Evolutionary conservation across 352 stramenopile genomes (phyloP), one percentile per base, ranked within the genome.

Genomic region (Pythium volutum): DNA sequence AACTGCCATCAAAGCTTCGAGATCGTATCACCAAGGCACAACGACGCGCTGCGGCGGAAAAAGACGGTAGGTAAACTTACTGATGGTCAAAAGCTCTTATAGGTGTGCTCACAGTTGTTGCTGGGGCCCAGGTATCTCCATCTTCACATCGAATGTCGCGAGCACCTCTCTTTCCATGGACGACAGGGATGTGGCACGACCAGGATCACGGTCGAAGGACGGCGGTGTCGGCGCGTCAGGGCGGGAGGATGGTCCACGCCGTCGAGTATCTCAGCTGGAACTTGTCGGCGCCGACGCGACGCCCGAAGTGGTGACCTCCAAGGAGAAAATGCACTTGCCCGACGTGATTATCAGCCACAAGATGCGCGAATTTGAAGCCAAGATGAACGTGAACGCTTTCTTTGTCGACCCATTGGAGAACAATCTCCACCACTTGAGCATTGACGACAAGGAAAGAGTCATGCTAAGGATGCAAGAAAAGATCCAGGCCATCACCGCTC

Each of bases 261-360:
- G 27, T 39, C 36, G n/a, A 50, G 53, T 42, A n/a, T 48, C 41
- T 18, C 27, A 31, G 18, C 2, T 20, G 26, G 7, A 10, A 15
- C 26, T 6, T 15, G 45, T 3, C 2, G 12, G 23, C 49, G 39
- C 50, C 39, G 23, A 7, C 25, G 7, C 27, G n/a, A 31, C 27
- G 16, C 26, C 27, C n/a, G 20, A 8, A 12, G 10, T 9, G 3
- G 15, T n/a, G 16, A 20, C n/a, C 4, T 16, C 22, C 42, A 64
- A 70, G 39, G 64, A 70, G n/a, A 88, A 86, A 59, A 69, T 66
- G 36, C 78, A 90, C 55, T 49, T 90, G 33, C 82, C 82, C 1
- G 79, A 90, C 15, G 77, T 91, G 18, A 75, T 93, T 42, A 47
- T 93, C 41, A 71, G 74, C 55, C 81, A 93, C 67, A 93, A 93